These are phyloP conservation scores for Lichtheimia ornata DNA, from an alignment of 371 early-diverging fungal genomes.

Conservation along the genomic window DNA sequence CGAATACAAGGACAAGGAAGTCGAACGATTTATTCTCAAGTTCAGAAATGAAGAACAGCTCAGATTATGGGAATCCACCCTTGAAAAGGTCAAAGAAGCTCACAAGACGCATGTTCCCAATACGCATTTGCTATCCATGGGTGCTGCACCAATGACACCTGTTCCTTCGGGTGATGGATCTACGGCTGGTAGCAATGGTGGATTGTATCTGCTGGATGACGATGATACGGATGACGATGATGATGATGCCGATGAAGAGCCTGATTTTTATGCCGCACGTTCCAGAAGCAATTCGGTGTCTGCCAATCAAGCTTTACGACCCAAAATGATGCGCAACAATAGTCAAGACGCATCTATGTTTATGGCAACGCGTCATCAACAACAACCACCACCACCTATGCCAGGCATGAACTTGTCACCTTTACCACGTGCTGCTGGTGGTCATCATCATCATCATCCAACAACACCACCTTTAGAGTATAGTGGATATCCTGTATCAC, in stretches of 20 bases:
- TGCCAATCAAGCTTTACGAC: conserved; percentile 28
- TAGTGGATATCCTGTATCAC: conserved; percentile 54
- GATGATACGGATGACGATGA: conserved; percentile 48
- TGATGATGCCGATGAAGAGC: conserved; percentile 33
- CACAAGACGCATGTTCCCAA: conserved; percentile 40
- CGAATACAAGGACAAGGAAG: conserved; percentile 79
- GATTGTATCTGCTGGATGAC: conserved; percentile 28
- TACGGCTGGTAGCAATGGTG: conserved; percentile 14
- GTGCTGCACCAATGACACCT: conserved; percentile 18
- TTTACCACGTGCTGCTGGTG: conserved; percentile 31
- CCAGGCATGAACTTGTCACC: conserved; percentile 43
- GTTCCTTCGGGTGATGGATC: conserved; percentile 14
- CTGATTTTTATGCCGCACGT: conserved; percentile 21
- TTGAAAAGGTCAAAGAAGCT: conserved; percentile 42
- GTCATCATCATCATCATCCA: conserved; percentile 15
- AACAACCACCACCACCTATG: conserved; percentile 1
- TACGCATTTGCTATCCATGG: conserved; percentile 43
- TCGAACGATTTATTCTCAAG: conserved; percentile 82
- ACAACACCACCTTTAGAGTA: conserved; percentile 14
- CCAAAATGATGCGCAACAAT: conserved; percentile 30
- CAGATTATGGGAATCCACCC: conserved; percentile 80
- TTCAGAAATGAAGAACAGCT: conserved; percentile 92
- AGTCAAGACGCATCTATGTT: conserved; percentile 22
- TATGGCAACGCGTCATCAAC: conserved; percentile 8
- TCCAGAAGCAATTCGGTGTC: conserved; percentile 35